phyloP scores from a whole-genome alignment of 805 yeast genomes.

The Schizosaccharomyces octosporus region DNA sequence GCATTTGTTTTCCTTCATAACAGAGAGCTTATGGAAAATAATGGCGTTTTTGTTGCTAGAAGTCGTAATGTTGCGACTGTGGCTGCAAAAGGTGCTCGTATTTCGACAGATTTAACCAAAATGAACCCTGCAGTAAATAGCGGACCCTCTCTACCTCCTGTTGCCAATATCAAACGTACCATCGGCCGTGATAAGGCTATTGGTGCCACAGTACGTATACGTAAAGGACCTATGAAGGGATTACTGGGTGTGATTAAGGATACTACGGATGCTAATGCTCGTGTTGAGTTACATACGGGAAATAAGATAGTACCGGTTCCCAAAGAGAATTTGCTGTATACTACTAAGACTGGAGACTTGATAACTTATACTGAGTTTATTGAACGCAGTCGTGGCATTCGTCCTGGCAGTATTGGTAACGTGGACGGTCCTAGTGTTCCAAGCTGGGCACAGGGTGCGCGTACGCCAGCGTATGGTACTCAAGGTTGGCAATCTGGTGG shows the following conservation, averaged over 20 bases:
- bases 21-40: constrained; percentile 54
- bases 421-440: constrained; percentile 9
- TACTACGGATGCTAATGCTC: constrained; percentile 72
- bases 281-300: constrained; percentile 84
- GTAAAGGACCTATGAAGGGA: constrained; percentile 86
- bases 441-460: constrained; percentile 13
- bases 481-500: constrained; percentile 15
- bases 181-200: constrained; percentile 64
- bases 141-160: constrained; percentile 26
- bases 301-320: constrained; percentile 67
- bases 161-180: constrained; percentile 22
- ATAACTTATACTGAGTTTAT: constrained; percentile 62
- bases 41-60: constrained; percentile 72
- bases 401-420: constrained; percentile 10
- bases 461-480: constrained; percentile 16
- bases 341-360: constrained; percentile 29
- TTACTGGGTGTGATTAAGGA: constrained; percentile 81
- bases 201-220: constrained; percentile 63
- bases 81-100: constrained; percentile 55
- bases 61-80: constrained; percentile 57
- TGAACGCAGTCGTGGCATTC: constrained; percentile 7
- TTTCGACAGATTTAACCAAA: constrained; percentile 29
- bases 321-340: constrained; percentile 54
- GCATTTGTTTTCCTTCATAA: constrained; percentile 58
- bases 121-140: constrained; percentile 57